A percentile compares a stretch with the other conserved stretches of the same genome.
Conservation (phyloP, 2,329 filamentous ascomycete species). For the Fusarium hainanense region DNA sequence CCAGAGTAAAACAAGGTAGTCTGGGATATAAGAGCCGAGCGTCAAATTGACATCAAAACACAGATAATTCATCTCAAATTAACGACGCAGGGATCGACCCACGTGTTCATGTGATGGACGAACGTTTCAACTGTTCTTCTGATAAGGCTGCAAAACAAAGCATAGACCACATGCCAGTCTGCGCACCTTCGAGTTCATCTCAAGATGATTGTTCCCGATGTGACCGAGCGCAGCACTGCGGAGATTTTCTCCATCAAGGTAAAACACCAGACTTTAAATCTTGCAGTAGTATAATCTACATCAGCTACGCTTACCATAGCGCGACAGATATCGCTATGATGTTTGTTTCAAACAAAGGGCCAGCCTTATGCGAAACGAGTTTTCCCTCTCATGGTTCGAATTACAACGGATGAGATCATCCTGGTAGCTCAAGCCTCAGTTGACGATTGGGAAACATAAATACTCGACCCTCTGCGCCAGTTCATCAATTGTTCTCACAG, state of each 20-base stretch:
- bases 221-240: neutral
- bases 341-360: neutral
- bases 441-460: neutral
- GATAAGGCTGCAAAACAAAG: neutral
- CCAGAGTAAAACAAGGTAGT: neutral
- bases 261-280: neutral
- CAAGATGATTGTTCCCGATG: neutral
- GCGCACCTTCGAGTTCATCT: neutral
- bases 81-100: neutral
- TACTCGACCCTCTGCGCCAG: neutral
- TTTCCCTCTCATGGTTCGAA: neutral
- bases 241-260: neutral
- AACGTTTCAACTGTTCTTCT: neutral
- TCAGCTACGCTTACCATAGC: neutral
- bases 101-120: neutral
- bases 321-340: neutral
- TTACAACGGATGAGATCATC: neutral
- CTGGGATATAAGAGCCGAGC: neutral
- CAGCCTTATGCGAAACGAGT: neutral
- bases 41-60: neutral
- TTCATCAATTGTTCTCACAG: neutral
- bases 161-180: neutral
- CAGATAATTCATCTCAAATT: neutral
- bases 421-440: neutral
- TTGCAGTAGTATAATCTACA: neutral